Evolutionary conservation across 176 grass and related monocot genomes (phyloP), one percentile per base, ranked within the genome.

Genomic region (Phoenix dactylifera): DNA sequence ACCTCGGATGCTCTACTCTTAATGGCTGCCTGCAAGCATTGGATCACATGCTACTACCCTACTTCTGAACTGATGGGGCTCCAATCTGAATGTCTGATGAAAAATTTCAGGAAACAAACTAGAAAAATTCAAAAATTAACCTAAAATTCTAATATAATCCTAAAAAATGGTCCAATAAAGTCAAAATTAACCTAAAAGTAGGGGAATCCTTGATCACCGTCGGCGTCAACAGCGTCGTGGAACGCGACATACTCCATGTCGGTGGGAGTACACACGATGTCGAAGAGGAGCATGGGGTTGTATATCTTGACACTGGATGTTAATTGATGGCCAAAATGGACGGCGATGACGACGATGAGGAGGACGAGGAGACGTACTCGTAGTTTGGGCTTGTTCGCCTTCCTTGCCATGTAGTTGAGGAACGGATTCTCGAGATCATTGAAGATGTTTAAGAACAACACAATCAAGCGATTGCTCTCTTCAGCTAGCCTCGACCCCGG

Each of bases 171-270:
- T 53, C 57, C 14, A 51, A 53, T 57, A 57, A 26, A 14, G 24
- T 56, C 52, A 5, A 48, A 60, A 29, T 12, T 26, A 23, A 56
- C 18, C 50, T 4, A 24, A 25, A 54, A 54, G 17, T 4, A 6
- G 18, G 17, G 16, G 52, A 54, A 18, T 2, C 1, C 92, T 66
- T 77, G 70, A 72, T 85, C 86, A 60, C 68, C 86, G 57, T 83
- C 79, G 22, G 86, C 85, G 56, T 84, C 75, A 25, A 96, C 63
- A 6, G 86, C 85, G 74, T 83, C 92, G 49, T 96, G 92, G 64
- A 79, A 96, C 9, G 90, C 80, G 6, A 85, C 83, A 74, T 90
- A 96, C 60, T 96, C 86, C 86, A 96, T 63, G 69, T 96, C 92
- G 35, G 87, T 87, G 24, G 90, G 55, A 22, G 80, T 85, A 73